Conservation (phyloP, 2,329 filamentous ascomycete genomes). For the Colletotrichum liaoningense region DNA sequence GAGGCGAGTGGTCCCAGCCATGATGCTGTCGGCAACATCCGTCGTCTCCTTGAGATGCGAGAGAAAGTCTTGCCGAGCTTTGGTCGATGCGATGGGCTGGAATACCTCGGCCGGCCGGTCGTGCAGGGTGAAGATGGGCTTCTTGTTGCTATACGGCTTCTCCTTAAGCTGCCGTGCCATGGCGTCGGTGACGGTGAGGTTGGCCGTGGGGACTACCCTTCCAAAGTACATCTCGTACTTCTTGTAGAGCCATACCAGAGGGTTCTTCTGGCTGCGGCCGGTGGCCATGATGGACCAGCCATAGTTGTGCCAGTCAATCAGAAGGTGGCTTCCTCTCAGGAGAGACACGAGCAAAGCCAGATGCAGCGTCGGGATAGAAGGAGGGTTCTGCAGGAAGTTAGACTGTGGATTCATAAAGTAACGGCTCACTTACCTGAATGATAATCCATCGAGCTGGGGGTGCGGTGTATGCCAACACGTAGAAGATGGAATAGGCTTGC, state of each 20-base stretch:
- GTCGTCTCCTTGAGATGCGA: constrained; percentile 72
- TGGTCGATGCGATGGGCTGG: constrained; percentile 68
- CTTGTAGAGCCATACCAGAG: constrained; percentile 81
- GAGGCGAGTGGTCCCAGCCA: constrained; percentile 70
- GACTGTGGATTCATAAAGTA: not conserved
- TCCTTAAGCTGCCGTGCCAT: constrained; percentile 81
- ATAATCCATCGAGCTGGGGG: constrained; percentile 86
- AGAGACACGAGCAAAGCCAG: constrained; percentile 79
- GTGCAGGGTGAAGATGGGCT: constrained; percentile 79
- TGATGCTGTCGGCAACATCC: constrained; percentile 68
- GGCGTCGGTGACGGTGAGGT: constrained; percentile 89
- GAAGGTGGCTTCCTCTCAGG: constrained; percentile 81
- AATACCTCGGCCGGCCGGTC: constrained; percentile 90
- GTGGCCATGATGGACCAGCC: constrained; percentile 90
- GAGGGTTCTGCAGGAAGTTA: constrained; percentile 76
- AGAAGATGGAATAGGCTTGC: constrained; percentile 80
- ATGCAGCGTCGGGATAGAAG: constrained; percentile 90
- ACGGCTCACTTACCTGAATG: constrained; percentile 70
- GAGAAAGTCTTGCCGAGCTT: constrained; percentile 69
- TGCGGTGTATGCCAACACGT: constrained; percentile 78
- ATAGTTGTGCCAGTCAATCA: constrained; percentile 99
- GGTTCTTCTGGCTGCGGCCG: constrained; percentile 69
- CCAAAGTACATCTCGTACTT: constrained; percentile 82
- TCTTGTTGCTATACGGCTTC: constrained; percentile 72
- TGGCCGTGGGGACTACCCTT: constrained; percentile 72